A percentile compares a stretch with the other conserved stretches of the same genome.
These are phyloP conservation scores for Poterioochromonas sp. DNA, from an alignment of 352 stramenopile species.

Conservation along the genomic window DNA sequence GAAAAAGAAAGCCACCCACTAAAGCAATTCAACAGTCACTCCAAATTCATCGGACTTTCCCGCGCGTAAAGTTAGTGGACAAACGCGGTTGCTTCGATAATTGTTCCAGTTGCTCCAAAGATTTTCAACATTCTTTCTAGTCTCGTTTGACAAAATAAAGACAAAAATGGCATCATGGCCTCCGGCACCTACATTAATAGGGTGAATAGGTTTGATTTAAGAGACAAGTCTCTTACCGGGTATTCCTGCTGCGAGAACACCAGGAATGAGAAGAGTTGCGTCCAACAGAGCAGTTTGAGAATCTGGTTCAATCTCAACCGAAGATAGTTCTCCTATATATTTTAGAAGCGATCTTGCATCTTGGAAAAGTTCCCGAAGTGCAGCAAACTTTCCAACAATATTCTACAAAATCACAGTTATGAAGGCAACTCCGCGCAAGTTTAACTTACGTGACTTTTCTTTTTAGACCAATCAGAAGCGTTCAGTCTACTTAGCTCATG, in stretches of 20 bases:
- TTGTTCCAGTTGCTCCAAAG: slow-evolving; percentile 59
- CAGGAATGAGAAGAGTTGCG: slow-evolving; percentile 76
- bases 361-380: no score
- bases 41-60: no score
- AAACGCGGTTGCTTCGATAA: slow-evolving; percentile 24
- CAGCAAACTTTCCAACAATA: no score
- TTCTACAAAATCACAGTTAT: no score
- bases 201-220: no score
- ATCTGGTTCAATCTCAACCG: slow-evolving; percentile 4
- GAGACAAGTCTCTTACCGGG: no score
- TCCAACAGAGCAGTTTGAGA: slow-evolving; percentile 78
- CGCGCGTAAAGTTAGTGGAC: slow-evolving; percentile 34
- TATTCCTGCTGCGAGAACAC: slow-evolving; percentile 82
- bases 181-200: no score
- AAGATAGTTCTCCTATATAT: slow-evolving; percentile 38
- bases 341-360: slow-evolving; percentile 66
- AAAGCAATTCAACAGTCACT: no score
- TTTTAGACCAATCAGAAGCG: no score
- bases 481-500: background rate
- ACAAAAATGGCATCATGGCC: slow-evolving; percentile 91
- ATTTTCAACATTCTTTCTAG: slow-evolving; percentile 55
- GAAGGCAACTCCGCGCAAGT: no score
- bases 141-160: slow-evolving; percentile 58
- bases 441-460: no score
- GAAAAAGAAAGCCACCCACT: no score